Evolutionary conservation across 1,284 basidiomycete species (phyloP).

Genomic region (Apiotrichum brassicae): DNA sequence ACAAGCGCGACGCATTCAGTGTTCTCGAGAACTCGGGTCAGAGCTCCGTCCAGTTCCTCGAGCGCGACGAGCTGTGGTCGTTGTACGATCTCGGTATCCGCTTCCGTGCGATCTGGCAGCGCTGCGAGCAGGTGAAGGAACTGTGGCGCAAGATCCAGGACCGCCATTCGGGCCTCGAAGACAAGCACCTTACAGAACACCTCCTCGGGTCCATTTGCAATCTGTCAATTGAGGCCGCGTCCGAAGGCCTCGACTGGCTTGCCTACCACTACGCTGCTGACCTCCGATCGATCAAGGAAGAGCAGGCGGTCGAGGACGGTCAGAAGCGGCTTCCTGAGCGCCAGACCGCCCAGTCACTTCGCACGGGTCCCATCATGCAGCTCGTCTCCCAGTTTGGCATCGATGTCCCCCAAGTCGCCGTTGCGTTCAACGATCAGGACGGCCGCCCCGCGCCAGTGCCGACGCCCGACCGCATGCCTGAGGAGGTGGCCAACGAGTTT

Average conservation of each 20-base stretch:
- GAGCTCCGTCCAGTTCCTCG: constrained; percentile 57
- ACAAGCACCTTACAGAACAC: constrained; percentile 33
- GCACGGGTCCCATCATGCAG: constrained; percentile 37
- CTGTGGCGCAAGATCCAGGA: constrained; percentile 55
- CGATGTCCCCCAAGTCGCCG: constrained; percentile 29
- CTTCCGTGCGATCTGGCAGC: constrained; percentile 73
- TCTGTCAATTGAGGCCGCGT: constrained; percentile 70
- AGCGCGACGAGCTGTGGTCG: constrained; percentile 75
- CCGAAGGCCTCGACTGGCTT: constrained; percentile 89
- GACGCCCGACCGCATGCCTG: constrained; percentile 37
- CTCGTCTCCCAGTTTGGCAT: constrained; percentile 42
- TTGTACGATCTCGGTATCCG: constrained; percentile 78
- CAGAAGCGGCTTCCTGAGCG: constrained; percentile 33
- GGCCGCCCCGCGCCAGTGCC: constrained; percentile 24
- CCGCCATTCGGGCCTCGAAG: constrained; percentile 34
- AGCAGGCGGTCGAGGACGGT: constrained; percentile 61
- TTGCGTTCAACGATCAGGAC: constrained; percentile 33
- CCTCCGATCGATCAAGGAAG: constrained; percentile 62
- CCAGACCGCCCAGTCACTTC: constrained; percentile 21
- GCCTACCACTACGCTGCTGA: constrained; percentile 63
- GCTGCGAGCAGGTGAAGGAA: constrained; percentile 58
- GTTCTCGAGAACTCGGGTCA: constrained; percentile 38
- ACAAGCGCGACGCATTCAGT: constrained; percentile 65
- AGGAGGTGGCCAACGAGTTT: constrained; percentile 44
- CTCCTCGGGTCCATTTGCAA: constrained; percentile 37